Percentiles rank a stretch among this genome's conserved stretches.
Evolutionary conservation across 164 flowering plant species (phyloP).

Genomic region (Vitis labrusca): DNA sequence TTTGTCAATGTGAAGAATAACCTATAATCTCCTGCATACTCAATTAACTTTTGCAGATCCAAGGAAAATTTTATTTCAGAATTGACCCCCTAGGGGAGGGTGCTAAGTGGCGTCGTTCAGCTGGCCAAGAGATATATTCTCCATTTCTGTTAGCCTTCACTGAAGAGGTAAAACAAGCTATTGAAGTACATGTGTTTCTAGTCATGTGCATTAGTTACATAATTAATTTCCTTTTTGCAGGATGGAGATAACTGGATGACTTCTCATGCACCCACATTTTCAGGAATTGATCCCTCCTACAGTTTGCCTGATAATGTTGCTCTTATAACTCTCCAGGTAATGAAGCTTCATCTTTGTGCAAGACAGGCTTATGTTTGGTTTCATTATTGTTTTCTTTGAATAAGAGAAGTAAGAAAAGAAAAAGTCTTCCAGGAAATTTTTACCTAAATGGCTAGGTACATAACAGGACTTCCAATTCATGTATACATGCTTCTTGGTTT

Average conservation of each 20-base stretch:
- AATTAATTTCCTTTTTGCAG: slow-evolving; percentile 19
- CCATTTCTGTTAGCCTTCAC: slow-evolving; percentile 94
- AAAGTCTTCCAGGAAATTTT: not conserved
- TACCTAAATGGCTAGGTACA: not conserved
- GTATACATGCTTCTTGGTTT: not conserved
- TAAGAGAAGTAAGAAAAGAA: not conserved
- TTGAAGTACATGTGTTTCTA: not conserved
- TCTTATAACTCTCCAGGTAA: slow-evolving; percentile 46
- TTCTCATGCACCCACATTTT: slow-evolving; percentile 33
- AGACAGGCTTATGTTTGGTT: not conserved
- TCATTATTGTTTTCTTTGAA: not conserved
- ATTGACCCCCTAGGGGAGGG: slow-evolving; percentile 86
- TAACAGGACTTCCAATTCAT: not conserved
- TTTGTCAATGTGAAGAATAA: too few species aligned
- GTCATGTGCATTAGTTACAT: not conserved
- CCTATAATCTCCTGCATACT: not conserved
- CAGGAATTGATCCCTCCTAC: slow-evolving; percentile 39
- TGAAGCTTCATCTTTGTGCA: not conserved
- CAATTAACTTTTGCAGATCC: slow-evolving; percentile 45
- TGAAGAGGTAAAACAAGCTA: slow-evolving; percentile 48
- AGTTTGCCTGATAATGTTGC: slow-evolving; percentile 48
- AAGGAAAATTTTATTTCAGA: slow-evolving; percentile 76
- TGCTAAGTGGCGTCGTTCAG: slow-evolving; percentile 95
- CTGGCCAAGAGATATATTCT: slow-evolving; percentile 93
- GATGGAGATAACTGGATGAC: slow-evolving; percentile 37